These are phyloP conservation scores for Wickerhamiella pararugosa DNA, from an alignment of 1,139 yeast genomes.

Conservation along the genomic window DNA sequence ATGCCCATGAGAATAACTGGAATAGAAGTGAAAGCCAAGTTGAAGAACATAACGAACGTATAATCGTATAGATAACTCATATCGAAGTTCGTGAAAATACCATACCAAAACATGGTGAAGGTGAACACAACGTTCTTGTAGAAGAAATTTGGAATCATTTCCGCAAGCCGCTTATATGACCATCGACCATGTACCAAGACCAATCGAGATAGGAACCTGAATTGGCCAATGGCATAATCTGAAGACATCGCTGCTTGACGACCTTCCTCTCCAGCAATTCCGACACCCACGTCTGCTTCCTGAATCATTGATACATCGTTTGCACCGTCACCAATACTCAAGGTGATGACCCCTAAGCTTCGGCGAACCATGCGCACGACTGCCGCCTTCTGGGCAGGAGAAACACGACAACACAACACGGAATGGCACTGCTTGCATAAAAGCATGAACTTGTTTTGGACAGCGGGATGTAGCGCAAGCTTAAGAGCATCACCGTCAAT, in stretches of 20 bases:
- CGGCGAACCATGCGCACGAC: conserved; percentile 81
- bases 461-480: conserved; percentile 38
- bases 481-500: conserved; percentile 88
- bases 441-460: conserved; percentile 55
- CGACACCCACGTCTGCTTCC: conserved; percentile 96
- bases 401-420: conserved; percentile 95
- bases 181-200: conserved; percentile 89
- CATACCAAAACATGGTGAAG: conserved; percentile 84
- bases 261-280: conserved; percentile 97
- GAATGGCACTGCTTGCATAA: conserved; percentile 89
- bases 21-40: conserved; percentile 84
- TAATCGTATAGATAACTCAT: conserved; percentile 86
- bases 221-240: conserved; percentile 93
- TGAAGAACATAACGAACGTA: conserved; percentile 83
- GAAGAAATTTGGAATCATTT: conserved; percentile 87
- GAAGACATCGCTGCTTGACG: conserved; percentile 98
- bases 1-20: conserved; percentile 87
- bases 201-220: conserved; percentile 63
- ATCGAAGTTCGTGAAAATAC: conserved; percentile 70
- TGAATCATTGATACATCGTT: conserved; percentile 98
- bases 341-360: conserved; percentile 55
- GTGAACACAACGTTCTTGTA: conserved; percentile 87
- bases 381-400: conserved; percentile 93
- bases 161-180: conserved; percentile 84
- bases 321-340: conserved; percentile 94